Percentiles rank a stretch among this genome's conserved stretches.
These are phyloP conservation scores for Sherardia arvensis DNA, from an alignment of 257 asterid species.

Conservation along the genomic window DNA sequence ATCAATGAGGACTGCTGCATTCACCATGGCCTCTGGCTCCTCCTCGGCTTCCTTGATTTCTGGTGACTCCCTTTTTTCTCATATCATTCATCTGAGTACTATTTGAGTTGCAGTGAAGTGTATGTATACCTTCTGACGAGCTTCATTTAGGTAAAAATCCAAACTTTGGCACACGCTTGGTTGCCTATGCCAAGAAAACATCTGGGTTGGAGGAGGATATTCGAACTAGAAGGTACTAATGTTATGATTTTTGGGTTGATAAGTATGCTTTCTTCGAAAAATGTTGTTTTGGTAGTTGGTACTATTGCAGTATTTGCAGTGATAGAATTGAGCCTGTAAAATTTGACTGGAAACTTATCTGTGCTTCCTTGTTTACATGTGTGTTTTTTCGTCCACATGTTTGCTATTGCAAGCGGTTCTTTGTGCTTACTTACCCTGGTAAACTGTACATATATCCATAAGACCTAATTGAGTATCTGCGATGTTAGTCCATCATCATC, in stretches of 20 bases:
- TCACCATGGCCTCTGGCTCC: neutral
- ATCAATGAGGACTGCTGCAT: neutral
- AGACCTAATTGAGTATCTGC: neutral
- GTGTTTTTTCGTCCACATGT: too few species aligned
- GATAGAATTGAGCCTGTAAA: neutral
- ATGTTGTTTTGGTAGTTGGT: too few species aligned
- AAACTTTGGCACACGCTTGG: slow-evolving; percentile 26
- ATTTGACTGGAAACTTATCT: neutral
- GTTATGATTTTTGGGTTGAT: too few species aligned
- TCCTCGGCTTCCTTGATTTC: neutral
- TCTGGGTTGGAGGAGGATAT: slow-evolving; percentile 89
- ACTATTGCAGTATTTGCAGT: neutral
- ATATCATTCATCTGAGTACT: neutral
- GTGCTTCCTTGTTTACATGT: too few species aligned
- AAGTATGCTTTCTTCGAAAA: too few species aligned
- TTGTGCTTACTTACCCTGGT: neutral
- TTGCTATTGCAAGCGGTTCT: neutral
- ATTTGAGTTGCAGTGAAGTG: neutral
- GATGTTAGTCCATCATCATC: neutral
- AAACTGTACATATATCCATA: neutral
- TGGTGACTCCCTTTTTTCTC: neutral
- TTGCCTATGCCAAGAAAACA: slow-evolving; percentile 48
- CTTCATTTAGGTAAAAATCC: slow-evolving; percentile 27
- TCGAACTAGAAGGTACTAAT: slow-evolving; percentile 12
- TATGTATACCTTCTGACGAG: neutral